Base-by-base conservation (phyloP, 345 rosid genomes). In the Toxicodendron radicans region DNA sequence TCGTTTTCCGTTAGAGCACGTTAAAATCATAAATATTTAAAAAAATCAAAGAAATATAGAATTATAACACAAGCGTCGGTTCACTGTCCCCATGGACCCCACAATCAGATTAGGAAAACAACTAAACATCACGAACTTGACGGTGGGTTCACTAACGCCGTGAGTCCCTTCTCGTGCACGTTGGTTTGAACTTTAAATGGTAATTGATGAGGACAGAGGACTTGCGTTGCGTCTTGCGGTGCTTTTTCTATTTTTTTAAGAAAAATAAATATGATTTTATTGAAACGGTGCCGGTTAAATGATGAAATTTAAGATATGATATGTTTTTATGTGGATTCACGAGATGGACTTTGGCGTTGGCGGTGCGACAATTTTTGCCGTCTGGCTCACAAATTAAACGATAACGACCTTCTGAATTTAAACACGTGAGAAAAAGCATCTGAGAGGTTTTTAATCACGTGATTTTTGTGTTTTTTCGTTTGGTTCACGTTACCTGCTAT, bases 341-440 rank as follows among this genome's bases (percentile, higher is more conserved):
- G 11, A 52, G 64, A 56, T 9, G 16, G 63, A 70, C 64, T 70
- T 70, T 16, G 64, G 24, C 64, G 18, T 70, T 16, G 73, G 23
- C 64, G 12, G 27, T 43, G 56, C 23, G 56, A 17, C 64, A 58
- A 41, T 54, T 43, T 43, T 21, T 70, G 73, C 64, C 54, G 73
- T 41, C 41, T 9, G 14, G 35, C 4, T 3, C 21, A 16, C 23
- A 17, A 16, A 38, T 41, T 5, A 58, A 11, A 1, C 13, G 43
- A 70, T 35, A 57, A 41, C 1, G 12, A 16, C 35, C 13, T 9
- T 10, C 4, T 14, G 53, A 27, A 58, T 58, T 58, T 70, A 1
- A 58, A 43, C 65, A 58, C 56, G 65, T 43, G 73, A 41, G 23
- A 0, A 5, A 12, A 24, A 45, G 38, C 53, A 8, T 56, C 11